Percentiles rank a stretch among this genome's conserved stretches.
Conservation (phyloP, 176 grass and related monocot species). For the Echinochloa phyllopogon region DNA sequence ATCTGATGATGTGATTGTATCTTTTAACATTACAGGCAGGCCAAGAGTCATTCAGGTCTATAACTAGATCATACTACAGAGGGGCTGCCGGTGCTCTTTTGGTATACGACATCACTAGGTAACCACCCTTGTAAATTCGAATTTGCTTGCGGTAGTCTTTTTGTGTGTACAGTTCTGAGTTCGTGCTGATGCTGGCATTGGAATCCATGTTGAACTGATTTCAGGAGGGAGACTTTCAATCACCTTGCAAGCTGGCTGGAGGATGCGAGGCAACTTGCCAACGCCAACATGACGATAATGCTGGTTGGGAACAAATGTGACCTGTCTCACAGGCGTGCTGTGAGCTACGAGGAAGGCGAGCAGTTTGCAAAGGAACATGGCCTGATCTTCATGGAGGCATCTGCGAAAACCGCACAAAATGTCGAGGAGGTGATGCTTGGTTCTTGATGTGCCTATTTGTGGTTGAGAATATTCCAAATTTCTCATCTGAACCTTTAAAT, state of each 20-base stretch:
- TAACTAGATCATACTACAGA: slow-evolving; percentile 83
- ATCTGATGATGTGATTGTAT: neutral
- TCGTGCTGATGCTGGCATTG: neutral
- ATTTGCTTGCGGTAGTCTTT: neutral
- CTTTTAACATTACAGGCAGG: slow-evolving; percentile 57
- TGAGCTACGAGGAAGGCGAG: slow-evolving; percentile 75
- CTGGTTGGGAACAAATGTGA: slow-evolving; percentile 77
- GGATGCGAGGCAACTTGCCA: slow-evolving; percentile 80
- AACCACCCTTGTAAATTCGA: neutral
- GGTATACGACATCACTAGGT: slow-evolving; percentile 82
- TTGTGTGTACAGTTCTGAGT: neutral
- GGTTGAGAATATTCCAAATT: neutral
- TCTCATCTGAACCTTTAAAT: slow-evolving; percentile 19
- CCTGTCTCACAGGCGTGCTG: slow-evolving; percentile 70
- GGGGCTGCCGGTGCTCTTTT: slow-evolving; percentile 78
- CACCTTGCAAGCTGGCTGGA: slow-evolving; percentile 85
- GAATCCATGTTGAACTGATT: neutral
- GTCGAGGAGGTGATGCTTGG: slow-evolving; percentile 66
- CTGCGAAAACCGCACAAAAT: slow-evolving; percentile 72
- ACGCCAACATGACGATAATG: slow-evolving; percentile 84
- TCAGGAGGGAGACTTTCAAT: slow-evolving; percentile 86
- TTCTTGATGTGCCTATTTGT: neutral
- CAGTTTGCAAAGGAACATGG: slow-evolving; percentile 84
- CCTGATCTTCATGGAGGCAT: slow-evolving; percentile 85
- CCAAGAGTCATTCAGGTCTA: slow-evolving; percentile 86